phyloP scores from a whole-genome alignment of 2,329 filamentous ascomycete species.

The Pseudopithomyces maydicus region DNA sequence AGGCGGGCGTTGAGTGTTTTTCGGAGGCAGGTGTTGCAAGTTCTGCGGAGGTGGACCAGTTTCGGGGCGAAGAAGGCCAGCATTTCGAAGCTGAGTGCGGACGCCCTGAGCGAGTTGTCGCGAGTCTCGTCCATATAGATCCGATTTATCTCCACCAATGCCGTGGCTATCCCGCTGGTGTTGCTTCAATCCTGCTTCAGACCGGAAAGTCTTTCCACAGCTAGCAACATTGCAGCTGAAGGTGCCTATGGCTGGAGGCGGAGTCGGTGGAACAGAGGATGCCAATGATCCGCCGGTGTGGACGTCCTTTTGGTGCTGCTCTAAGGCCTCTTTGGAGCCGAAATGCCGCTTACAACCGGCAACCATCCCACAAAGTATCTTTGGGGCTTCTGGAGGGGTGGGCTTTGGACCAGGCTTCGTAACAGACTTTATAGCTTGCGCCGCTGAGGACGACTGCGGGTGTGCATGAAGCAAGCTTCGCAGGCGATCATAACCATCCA shows the following conservation, averaged over 20 bases:
- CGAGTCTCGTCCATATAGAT: constrained; percentile 24
- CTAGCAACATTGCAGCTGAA: constrained; percentile 9
- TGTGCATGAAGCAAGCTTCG: too few relatives aligned
- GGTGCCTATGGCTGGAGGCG: neutral
- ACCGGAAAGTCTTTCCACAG: constrained; percentile 23
- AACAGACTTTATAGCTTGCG: too few relatives aligned
- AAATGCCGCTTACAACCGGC: neutral
- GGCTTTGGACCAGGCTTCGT: neutral
- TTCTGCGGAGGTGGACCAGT: too few relatives aligned
- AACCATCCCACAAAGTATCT: neutral
- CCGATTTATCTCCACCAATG: constrained; percentile 24
- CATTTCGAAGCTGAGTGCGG: constrained; percentile 20
- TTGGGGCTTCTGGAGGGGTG: neutral
- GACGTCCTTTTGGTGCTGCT: neutral
- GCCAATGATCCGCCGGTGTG: neutral
- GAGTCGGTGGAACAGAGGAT: neutral
- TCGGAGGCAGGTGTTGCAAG: too few relatives aligned
- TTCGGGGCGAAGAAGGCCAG: constrained; percentile 14
- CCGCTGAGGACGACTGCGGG: too few relatives aligned
- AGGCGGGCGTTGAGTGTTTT: neutral
- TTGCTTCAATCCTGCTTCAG: constrained; percentile 23
- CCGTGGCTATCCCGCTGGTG: constrained; percentile 30
- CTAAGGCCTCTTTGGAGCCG: neutral
- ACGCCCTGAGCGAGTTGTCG: constrained; percentile 26
- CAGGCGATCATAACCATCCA: too few relatives aligned